Percentiles rank a stretch among this genome's conserved stretches.
These are phyloP conservation scores for Cantharellus cinnabarinus DNA, from an alignment of 768 basidiomycete species.

Conservation along the genomic window DNA sequence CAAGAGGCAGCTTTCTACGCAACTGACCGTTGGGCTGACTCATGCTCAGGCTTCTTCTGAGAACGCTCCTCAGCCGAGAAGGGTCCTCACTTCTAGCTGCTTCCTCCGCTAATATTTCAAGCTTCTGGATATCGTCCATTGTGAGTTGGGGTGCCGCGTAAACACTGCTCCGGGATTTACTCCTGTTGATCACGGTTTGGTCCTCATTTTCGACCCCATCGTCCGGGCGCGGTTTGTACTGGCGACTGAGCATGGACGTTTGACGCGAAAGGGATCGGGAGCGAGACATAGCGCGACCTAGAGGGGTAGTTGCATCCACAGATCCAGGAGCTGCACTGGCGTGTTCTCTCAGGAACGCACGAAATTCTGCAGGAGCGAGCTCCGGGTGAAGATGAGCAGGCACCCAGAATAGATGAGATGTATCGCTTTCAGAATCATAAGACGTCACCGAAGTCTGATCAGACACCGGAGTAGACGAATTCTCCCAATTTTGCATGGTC, in stretches of 20 bases:
- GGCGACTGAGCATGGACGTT: conserved; percentile 84
- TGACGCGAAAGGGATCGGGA: conserved; percentile 43
- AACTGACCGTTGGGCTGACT: conserved; percentile 40
- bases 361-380: conserved; percentile 90
- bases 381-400: conserved; percentile 93
- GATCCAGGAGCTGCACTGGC: conserved; percentile 25
- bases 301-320: conserved; percentile 8
- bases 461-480: conserved; percentile 1
- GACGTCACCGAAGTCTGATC: conserved; percentile 16
- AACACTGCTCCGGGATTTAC: conserved; percentile 45
- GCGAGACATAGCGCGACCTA: conserved; percentile 14
- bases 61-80: conserved; percentile 50
- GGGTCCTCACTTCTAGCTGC: conserved; percentile 69
- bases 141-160: conserved; percentile 71
- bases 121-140: conserved; percentile 79
- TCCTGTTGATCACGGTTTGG: conserved; percentile 38
- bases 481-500: conserved; percentile 9
- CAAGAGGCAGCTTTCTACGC: conserved; percentile 9
- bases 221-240: conserved; percentile 65
- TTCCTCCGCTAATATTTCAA: conserved; percentile 86
- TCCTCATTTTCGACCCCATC: conserved; percentile 55
- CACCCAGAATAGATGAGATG: conserved; percentile 93
- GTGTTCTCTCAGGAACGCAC: conserved; percentile 87
- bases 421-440: conserved; percentile 34
- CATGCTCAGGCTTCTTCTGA: conserved; percentile 73